Evolutionary conservation across 2,329 filamentous ascomycete species (phyloP).

Genomic region (Neonectria coccinea): DNA sequence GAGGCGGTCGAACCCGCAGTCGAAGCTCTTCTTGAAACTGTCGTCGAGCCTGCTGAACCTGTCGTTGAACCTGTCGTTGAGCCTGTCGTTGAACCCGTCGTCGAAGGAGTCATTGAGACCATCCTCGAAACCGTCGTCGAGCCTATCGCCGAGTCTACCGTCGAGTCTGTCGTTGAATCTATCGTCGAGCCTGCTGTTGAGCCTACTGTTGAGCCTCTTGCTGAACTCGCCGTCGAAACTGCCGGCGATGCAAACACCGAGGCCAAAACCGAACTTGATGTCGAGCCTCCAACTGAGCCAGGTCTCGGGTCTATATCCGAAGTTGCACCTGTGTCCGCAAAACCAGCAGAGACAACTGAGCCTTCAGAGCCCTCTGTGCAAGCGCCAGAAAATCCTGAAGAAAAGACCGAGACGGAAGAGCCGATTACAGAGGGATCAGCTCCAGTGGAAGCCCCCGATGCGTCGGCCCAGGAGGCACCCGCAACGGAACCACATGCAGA

Average conservation of each 20-base stretch:
- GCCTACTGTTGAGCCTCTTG: not conserved
- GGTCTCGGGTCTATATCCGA: not conserved
- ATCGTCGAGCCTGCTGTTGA: slow-evolving; percentile 10
- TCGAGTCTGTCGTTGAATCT: not conserved
- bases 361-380: not conserved
- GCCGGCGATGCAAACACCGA: not conserved
- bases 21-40: slow-evolving; percentile 23
- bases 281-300: not conserved
- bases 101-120: not conserved
- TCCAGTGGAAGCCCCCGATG: not conserved
- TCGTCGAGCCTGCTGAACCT: not conserved
- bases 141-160: slow-evolving; percentile 2
- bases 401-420: not conserved
- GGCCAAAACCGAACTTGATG: not conserved
- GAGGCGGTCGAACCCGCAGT: slow-evolving; percentile 28
- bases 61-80: slow-evolving; percentile 3
- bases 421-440: not conserved
- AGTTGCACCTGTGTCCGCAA: not conserved
- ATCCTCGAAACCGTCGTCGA: too few species aligned
- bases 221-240: not conserved
- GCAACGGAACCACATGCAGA: not conserved
- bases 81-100: not conserved
- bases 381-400: not conserved
- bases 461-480: not conserved
- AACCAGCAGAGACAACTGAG: not conserved